Conservation (phyloP, 1,284 basidiomycete species). For the Tremellales sp. region DNA sequence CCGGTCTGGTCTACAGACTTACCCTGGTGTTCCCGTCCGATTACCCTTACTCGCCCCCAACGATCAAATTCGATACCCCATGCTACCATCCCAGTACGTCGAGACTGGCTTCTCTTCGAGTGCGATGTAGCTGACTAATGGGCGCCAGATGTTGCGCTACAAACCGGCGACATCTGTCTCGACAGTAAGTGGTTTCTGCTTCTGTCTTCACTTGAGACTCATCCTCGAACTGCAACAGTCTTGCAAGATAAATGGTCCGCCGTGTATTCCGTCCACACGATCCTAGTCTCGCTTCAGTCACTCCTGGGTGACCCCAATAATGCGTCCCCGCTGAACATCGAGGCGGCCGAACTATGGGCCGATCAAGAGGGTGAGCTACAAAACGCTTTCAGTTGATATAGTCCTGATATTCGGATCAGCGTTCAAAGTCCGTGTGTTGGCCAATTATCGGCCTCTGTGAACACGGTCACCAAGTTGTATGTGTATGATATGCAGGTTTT, state of each 20-base stretch:
- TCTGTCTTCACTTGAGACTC: background rate
- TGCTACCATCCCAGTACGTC: slow-evolving; percentile 67
- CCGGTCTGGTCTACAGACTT: slow-evolving; percentile 70
- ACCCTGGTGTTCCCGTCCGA: slow-evolving; percentile 74
- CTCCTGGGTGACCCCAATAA: slow-evolving; percentile 88
- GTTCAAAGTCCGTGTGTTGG: no score
- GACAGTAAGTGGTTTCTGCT: slow-evolving; percentile 51
- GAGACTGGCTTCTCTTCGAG: background rate
- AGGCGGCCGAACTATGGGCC: slow-evolving; percentile 73
- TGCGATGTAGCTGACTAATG: background rate
- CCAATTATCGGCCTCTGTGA: no score
- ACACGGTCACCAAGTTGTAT: no score
- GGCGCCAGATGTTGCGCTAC: slow-evolving; percentile 63
- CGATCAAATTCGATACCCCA: slow-evolving; percentile 61
- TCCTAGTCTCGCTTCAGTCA: slow-evolving; percentile 78
- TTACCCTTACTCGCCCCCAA: slow-evolving; percentile 76
- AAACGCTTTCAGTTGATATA: no score
- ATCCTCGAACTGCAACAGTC: background rate
- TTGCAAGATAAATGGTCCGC: slow-evolving; percentile 82
- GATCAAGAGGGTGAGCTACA: slow-evolving; percentile 61
- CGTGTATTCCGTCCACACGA: slow-evolving; percentile 81
- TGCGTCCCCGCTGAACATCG: slow-evolving; percentile 75
- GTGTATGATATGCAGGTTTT: no score
- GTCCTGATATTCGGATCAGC: no score
- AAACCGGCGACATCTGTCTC: slow-evolving; percentile 69